A percentile compares a stretch with the other conserved stretches of the same genome.
These are phyloP conservation scores for Lignosus rhinocerotis DNA, from an alignment of 1,284 basidiomycete species.

Conservation along the genomic window DNA sequence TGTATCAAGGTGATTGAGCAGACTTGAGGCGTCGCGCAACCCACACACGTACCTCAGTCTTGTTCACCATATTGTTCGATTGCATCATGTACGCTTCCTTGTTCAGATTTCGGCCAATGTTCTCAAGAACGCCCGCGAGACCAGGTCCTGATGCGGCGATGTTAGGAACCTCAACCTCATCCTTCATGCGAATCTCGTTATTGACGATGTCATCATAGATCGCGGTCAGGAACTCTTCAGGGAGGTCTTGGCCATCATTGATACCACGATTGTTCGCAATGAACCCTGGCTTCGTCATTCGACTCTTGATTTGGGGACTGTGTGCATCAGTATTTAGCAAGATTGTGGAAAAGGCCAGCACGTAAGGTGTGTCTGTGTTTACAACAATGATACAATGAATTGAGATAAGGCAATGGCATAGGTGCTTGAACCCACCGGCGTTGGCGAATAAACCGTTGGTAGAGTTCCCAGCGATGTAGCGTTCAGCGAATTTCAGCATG, in stretches of 20 bases:
- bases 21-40: no score
- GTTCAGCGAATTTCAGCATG: constrained; percentile 97
- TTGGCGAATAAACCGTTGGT: constrained; percentile 81
- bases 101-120: constrained; percentile 90
- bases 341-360: constrained; percentile 92
- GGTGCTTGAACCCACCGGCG: constrained; percentile 53
- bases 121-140: constrained; percentile 78
- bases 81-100: constrained; percentile 93
- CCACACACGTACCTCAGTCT: constrained; percentile 74
- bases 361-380: constrained; percentile 81
- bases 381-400: background rate
- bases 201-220: constrained; percentile 89
- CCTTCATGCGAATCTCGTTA: constrained; percentile 98
- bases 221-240: constrained; percentile 75
- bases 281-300: constrained; percentile 92
- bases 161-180: constrained; percentile 74
- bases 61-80: constrained; percentile 92
- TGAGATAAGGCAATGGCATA: background rate
- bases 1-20: constrained; percentile 31
- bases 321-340: constrained; percentile 96
- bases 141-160: constrained; percentile 62
- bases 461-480: constrained; percentile 87
- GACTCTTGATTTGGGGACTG: constrained; percentile 89
- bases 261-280: constrained; percentile 93
- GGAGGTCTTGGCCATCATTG: constrained; percentile 86